Base-by-base conservation (phyloP, 352 stramenopile species). In the Phytophthora brassicae region DNA sequence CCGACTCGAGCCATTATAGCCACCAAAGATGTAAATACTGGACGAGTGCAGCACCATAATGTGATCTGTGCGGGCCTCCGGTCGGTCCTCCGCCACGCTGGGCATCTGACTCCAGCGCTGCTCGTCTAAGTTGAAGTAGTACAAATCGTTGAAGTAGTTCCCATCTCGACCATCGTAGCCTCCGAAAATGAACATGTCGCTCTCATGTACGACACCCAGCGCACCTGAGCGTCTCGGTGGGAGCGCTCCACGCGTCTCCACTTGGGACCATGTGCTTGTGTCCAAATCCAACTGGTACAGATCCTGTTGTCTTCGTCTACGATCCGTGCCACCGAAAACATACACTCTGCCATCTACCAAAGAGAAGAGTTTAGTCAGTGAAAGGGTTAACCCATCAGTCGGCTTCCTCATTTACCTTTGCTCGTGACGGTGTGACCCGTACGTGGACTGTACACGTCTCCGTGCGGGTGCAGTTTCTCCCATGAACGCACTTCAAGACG, bases 131-230 rank as follows among this genome's bases (percentile, higher is more conserved):
- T 95, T 88, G 60, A 94, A 94, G 65, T 77, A 92, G 71, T 84
- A 94, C 14, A 96, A 68, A 42, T 96, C 88, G 57, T 94, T 94
- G 66, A 93, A 96, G 63, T 95, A 96, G 71, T 94, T 94, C 54
- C 85, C 88, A 47, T 95, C 86, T 28, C 88, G 85, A 24, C 88
- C 88, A 51, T 96, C 86, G 68, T 96, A 96, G n/a, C 88, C 88
- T 26, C 88, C 88, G 56, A 96, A 96, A 55, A 96, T 85, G 65
- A 90, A 96, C 88, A 96, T 93, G 56, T 87, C 74, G 60, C 81
- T 87, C 17, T 89, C 77, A 20, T 92, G 75, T 1, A 93, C 80
- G 7, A 94, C 84, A 9, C 84, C 86, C n/a, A 93, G 60, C 5
- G 88, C 88, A 0, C 88, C 88, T 0, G 86, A 95, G 17, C 88